These are phyloP conservation scores for Cladophialophora yegresii DNA, from an alignment of 2,329 filamentous ascomycete genomes.

Conservation along the genomic window DNA sequence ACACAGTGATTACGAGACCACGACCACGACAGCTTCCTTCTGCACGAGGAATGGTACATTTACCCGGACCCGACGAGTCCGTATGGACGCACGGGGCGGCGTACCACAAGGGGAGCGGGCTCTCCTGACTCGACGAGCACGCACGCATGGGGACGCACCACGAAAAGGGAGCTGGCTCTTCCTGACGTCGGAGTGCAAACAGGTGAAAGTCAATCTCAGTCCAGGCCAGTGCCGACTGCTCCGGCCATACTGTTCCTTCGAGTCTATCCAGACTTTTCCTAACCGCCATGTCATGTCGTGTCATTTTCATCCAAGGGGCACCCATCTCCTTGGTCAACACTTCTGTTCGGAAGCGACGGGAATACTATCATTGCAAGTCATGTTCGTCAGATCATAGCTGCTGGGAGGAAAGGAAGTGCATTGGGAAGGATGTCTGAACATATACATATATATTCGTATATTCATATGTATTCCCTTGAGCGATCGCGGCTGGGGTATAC, in stretches of 20 bases:
- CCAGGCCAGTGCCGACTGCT: background rate
- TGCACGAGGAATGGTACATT: background rate
- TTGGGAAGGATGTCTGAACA: constrained; percentile 5
- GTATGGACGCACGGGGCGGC: too few relatives aligned
- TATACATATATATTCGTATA: background rate
- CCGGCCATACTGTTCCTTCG: background rate
- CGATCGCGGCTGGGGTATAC: background rate
- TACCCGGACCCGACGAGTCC: too few relatives aligned
- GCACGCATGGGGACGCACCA: background rate
- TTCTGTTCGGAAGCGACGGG: background rate
- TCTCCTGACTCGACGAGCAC: background rate
- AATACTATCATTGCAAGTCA: background rate
- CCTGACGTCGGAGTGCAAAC: background rate
- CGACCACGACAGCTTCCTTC: background rate
- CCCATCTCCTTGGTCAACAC: background rate
- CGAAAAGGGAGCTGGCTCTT: constrained; percentile 4
- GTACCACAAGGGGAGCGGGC: too few relatives aligned
- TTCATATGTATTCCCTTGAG: background rate
- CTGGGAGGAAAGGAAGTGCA: background rate
- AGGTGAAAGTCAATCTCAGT: background rate
- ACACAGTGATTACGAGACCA: constrained; percentile 4
- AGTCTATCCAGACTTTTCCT: background rate
- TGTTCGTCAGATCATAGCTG: background rate
- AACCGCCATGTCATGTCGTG: too few relatives aligned
- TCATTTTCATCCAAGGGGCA: background rate